Evolutionary conservation across 768 basidiomycete genomes (phyloP), one percentile per base, ranked within the genome.

Genomic region (Lentinula aciculospora): DNA sequence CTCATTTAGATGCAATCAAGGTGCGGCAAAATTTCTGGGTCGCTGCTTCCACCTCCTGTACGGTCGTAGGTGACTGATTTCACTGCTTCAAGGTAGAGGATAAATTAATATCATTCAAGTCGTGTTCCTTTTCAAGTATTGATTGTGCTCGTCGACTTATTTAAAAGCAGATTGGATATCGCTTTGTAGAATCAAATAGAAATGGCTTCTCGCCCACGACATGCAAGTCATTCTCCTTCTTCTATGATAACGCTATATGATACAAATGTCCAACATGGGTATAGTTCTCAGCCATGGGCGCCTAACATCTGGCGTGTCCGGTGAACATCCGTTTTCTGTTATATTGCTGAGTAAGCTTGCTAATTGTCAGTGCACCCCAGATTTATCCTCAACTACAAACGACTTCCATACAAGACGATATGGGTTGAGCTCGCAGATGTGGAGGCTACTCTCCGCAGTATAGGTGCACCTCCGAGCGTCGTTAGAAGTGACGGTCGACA

Each of bases 311-410:
- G 88, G 88, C 77, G 85, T 44, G 79, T 90, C 61, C 74, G 88
- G 86, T 84, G 53, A 31, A 72, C 15, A 13, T 34, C 29, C 60
- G 29, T 27, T 27, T 9, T 19, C 36, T 40, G 17, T 49, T 2
- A 5, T 25, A 31, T 23, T 6, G 13, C 17, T 2, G 28, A 4
- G n/a, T 29, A 3, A 48, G 31, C 27, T 53, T 56, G 25, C 34
- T 45, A 23, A 44, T 29, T 19, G 15, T n/a, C 28, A 15, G 9
- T 7, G 4, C 27, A 54, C 31, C 34, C 15, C 42, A 89, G 88
- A 47, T 81, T 89, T 51, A 82, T 89, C 44, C 73, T 91, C n/a
- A 91, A 91, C 66, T 89, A 81, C 66, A 90, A 91, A 65, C 79
- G 84, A 3, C 77, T 92, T 6, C 81, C 76, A 0, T 87, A 90